Base-by-base conservation (phyloP, 192 early-diverging fungal genomes). In the Entrophospora sp. region DNA sequence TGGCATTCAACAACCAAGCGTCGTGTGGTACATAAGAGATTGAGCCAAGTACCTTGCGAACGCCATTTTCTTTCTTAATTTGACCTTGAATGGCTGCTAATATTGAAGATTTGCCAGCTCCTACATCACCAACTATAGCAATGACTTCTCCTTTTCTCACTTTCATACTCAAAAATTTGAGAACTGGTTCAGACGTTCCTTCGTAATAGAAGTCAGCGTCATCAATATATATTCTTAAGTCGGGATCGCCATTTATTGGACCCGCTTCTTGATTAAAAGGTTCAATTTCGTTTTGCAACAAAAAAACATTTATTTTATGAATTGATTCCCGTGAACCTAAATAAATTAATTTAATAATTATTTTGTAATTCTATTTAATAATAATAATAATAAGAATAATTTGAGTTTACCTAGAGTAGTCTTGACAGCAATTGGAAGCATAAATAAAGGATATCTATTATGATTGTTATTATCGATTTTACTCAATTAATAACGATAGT, bases 1-100 rank as follows among this genome's bases (percentile, higher is more conserved):
- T 85, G 2, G 78, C 70, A 68, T 89, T 90, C 46, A 88, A 66
- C 6, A 90, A 62, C 86, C 89, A 90, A 0, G 83, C 83, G 64
- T 83, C 81, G 63, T 89, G 87, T 13, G 82, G 78, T 34, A 84
- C 77, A 76, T 84, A 88, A 12, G 78, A 77, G 2, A 81, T 74
- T 32, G 77, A 75, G 14, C 87, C 85, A 63, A 74, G 77, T 43
- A 89, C 62, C 34, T 69, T 75, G 4, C 77, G 53, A 10, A 57
- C 64, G 55, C 87, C 87, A 44, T 59, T 66, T 24, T 71, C 48
- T 59, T 74, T 69, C 25, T 76, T 81, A 18, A 89, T 79, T 66
- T 88, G 85, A 22, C 87, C 87, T 65, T 88, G 76, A 30, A 88
- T 74, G 0, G 86, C 87, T 12, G 80, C 82, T 40, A 89, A 60